Base-by-base conservation (phyloP, 768 basidiomycete species). In the Auriscalpium microsporum region DNA sequence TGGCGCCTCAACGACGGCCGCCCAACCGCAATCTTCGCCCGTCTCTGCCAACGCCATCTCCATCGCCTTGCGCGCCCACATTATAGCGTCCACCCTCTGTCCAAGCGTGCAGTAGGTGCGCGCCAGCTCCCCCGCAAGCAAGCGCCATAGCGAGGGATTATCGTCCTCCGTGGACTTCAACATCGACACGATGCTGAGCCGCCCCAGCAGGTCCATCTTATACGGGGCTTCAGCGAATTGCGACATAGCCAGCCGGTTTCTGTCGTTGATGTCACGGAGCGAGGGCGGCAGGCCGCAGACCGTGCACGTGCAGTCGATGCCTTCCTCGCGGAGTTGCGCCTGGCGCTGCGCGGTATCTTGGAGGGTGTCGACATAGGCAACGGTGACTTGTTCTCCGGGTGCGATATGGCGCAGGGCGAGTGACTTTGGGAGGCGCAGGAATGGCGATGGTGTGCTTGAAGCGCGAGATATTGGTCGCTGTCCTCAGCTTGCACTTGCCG, bases 261-360 rank as follows among this genome's bases (percentile, higher is more conserved):
- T 56, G 49, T 21, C 54, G 54, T 10, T 40, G 49, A 28, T 28
- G 2, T 28, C 28, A 28, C 28, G 28, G 4, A 28, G 8, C 28
- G 13, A 13, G 21, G 23, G 3, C 64, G 58, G n/a, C 66, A 58
- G 4, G 44, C 46, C 40, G 55, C 72, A 73, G 10, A 66, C 59
- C n/a, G 48, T n/a, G 57, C 73, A 75, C n/a, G 62, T 54, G 60
- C 74, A 75, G 10, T 50, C 49, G 57, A 75, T 62, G 1, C 73
- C 73, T 0, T 64, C 64, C 17, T 56, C 57, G 8, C 55, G 53
- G 14, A 73, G 65, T 1, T 50, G 55, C 16, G 42, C 53, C 47
- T 69, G 62, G 14, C 73, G 68, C 34, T 57, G 48, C 33, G 65
- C 56, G 11, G 53, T 51, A 16, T 63, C 21, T 10, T 44, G 14